Evolutionary conservation across 352 stramenopile species (phyloP).

Genomic region (Globisporangium nunn): DNA sequence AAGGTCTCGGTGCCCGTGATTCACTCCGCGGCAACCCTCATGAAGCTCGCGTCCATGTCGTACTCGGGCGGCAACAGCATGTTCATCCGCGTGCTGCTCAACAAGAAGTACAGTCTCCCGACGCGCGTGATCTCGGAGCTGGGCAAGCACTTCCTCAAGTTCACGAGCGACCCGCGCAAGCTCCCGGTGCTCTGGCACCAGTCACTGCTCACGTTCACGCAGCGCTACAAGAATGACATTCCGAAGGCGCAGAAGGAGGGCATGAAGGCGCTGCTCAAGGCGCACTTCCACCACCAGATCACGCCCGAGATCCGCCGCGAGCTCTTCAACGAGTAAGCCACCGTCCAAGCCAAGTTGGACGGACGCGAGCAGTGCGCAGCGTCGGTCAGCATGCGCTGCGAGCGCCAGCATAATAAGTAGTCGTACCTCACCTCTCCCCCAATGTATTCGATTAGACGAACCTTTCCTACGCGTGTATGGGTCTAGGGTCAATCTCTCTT

Average conservation of each 20-base stretch:
- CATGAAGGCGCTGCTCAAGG: conserved; percentile 90
- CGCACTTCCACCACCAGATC: conserved; percentile 95
- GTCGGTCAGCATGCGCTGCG: background rate
- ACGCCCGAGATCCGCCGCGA: conserved; percentile 97
- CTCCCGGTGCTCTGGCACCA: conserved; percentile 99
- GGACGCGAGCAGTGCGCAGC: too few relatives aligned
- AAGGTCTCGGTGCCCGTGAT: conserved; percentile 98
- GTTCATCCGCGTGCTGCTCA: conserved; percentile 97
- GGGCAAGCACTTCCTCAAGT: conserved; percentile 94
- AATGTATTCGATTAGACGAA: background rate
- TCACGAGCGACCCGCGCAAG: conserved; percentile 79
- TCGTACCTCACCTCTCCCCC: background rate
- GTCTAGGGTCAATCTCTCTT: background rate
- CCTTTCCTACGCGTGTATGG: too few relatives aligned
- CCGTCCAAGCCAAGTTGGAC: background rate
- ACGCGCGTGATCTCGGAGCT: conserved; percentile 95
- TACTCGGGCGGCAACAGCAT: conserved; percentile 98
- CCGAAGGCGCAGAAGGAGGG: conserved; percentile 91
- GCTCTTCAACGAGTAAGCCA: conserved; percentile 77
- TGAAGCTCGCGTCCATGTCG: conserved; percentile 95
- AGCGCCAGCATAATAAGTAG: background rate
- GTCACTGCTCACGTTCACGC: conserved; percentile 95
- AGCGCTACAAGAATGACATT: conserved; percentile 99
- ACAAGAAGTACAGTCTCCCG: conserved; percentile 99
- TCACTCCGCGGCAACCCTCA: conserved; percentile 97